phyloP scores from a whole-genome alignment of 1,284 basidiomycete genomes.

The Athelia psychrophila region DNA sequence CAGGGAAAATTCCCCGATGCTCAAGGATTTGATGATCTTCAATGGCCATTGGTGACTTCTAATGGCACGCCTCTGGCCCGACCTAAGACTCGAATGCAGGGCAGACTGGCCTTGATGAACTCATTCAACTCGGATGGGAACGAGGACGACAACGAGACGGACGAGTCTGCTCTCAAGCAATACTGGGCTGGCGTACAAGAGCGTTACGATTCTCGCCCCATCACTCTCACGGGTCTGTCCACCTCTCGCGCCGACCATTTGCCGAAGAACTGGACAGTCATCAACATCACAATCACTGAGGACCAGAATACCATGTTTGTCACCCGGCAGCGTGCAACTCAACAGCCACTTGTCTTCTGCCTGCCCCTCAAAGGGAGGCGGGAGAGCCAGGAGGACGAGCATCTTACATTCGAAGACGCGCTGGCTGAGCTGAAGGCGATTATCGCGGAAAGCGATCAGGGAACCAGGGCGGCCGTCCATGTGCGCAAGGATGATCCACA shows the following conservation, averaged over 20 bases:
- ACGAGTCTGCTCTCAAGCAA: slow-evolving; percentile 34
- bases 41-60: slow-evolving; percentile 59
- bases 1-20: slow-evolving; percentile 56
- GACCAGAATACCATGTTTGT: slow-evolving; percentile 85
- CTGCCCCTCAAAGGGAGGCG: slow-evolving; percentile 85
- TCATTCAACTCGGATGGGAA: slow-evolving; percentile 18
- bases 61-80: slow-evolving; percentile 38
- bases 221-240: slow-evolving; percentile 37
- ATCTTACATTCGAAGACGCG: slow-evolving; percentile 77
- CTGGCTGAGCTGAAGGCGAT: slow-evolving; percentile 77
- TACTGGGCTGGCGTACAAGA: slow-evolving; percentile 62
- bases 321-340: slow-evolving; percentile 69
- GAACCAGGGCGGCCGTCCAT: slow-evolving; percentile 71
- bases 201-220: slow-evolving; percentile 48
- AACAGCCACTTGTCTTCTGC: slow-evolving; percentile 78
- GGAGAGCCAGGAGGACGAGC: slow-evolving; percentile 70
- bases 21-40: slow-evolving; percentile 50
- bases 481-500: slow-evolving; percentile 64
- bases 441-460: slow-evolving; percentile 73
- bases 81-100: slow-evolving; percentile 10
- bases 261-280: slow-evolving; percentile 81
- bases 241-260: slow-evolving; percentile 44
- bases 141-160: slow-evolving; percentile 35
- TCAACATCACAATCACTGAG: slow-evolving; percentile 81
- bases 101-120: slow-evolving; percentile 16